Evolutionary conservation across 495 filamentous ascomycete species (phyloP).

Genomic region (Pyronema omphalodes): DNA sequence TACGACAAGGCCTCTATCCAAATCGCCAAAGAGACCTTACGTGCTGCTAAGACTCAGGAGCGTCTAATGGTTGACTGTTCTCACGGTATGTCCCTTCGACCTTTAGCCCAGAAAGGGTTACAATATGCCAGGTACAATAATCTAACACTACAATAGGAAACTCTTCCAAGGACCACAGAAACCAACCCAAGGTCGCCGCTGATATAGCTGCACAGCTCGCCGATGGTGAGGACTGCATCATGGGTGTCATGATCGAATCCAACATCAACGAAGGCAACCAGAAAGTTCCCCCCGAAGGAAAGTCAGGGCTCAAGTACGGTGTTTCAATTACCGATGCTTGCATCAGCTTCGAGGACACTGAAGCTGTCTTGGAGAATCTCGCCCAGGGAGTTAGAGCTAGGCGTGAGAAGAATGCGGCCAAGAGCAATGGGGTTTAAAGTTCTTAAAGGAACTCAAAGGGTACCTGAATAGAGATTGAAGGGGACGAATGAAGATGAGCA

Average conservation of each 20-base stretch:
- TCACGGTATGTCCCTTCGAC: slow-evolving; percentile 34
- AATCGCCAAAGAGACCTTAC: slow-evolving; percentile 51
- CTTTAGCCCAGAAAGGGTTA: neutral
- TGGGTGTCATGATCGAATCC: slow-evolving; percentile 98
- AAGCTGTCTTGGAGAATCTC: slow-evolving; percentile 54
- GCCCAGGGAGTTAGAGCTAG: slow-evolving; percentile 63
- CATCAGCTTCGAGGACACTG: slow-evolving; percentile 70
- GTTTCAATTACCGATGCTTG: slow-evolving; percentile 97
- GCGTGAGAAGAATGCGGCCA: slow-evolving; percentile 26
- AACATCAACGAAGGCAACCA: slow-evolving; percentile 90
- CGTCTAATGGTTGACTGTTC: slow-evolving; percentile 97
- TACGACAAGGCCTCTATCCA: slow-evolving; percentile 73
- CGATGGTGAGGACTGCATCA: slow-evolving; percentile 67
- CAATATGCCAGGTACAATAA: too few species aligned
- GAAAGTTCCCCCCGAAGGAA: slow-evolving; percentile 82
- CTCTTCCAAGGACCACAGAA: slow-evolving; percentile 87
- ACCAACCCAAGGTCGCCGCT: slow-evolving; percentile 88
- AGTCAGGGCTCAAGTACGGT: slow-evolving; percentile 75
- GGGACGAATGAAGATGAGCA: too few species aligned
- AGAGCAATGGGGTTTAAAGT: neutral
- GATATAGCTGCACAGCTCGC: slow-evolving; percentile 65
- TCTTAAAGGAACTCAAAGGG: too few species aligned
- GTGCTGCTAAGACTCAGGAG: slow-evolving; percentile 44
- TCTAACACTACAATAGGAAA: slow-evolving; percentile 49
- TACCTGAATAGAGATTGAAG: too few species aligned